Conservation (phyloP, 176 grass and related monocot species). For the Olyra latifolia region DNA sequence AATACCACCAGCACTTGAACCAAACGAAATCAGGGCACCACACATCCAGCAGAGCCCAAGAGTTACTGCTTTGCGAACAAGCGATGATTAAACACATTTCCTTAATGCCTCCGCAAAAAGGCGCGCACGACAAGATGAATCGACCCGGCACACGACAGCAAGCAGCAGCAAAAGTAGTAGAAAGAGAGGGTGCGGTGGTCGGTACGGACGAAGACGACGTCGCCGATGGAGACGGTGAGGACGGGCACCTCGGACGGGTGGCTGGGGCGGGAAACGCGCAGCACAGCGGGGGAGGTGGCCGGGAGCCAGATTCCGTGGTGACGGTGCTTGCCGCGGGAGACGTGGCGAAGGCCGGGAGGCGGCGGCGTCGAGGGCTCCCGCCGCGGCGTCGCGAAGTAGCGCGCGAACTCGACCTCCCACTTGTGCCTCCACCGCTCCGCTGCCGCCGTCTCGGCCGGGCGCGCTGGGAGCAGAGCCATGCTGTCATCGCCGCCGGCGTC, state of each 20-base stretch:
- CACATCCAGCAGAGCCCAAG: not conserved
- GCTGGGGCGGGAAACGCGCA: slow-evolving; percentile 35
- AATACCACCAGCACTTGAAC: not conserved
- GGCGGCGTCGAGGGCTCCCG: slow-evolving; percentile 7
- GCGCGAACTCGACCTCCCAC: slow-evolving; percentile 65
- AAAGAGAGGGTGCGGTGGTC: not conserved
- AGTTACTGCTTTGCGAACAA: not conserved
- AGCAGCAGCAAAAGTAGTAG: not conserved
- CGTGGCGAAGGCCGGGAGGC: slow-evolving; percentile 38
- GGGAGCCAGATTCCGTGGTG: slow-evolving; percentile 58
- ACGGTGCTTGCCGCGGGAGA: slow-evolving; percentile 30
- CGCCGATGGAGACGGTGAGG: slow-evolving; percentile 58
- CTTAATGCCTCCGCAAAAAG: not conserved
- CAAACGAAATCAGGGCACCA: not conserved
- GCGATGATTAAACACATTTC: not conserved
- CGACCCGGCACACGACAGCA: not conserved
- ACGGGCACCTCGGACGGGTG: slow-evolving; percentile 16
- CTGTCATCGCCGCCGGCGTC: not conserved
- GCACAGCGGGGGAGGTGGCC: slow-evolving; percentile 29
- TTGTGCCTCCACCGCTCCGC: not conserved
- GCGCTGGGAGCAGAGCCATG: not conserved
- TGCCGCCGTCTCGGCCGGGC: not conserved
- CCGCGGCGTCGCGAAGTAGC: slow-evolving; percentile 57
- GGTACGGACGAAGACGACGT: slow-evolving; percentile 52
- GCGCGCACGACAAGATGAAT: not conserved